Evolutionary conservation across 805 yeast species (phyloP), one percentile per base, ranked within the genome.

Genomic region (Nakazawaea pomicola): DNA sequence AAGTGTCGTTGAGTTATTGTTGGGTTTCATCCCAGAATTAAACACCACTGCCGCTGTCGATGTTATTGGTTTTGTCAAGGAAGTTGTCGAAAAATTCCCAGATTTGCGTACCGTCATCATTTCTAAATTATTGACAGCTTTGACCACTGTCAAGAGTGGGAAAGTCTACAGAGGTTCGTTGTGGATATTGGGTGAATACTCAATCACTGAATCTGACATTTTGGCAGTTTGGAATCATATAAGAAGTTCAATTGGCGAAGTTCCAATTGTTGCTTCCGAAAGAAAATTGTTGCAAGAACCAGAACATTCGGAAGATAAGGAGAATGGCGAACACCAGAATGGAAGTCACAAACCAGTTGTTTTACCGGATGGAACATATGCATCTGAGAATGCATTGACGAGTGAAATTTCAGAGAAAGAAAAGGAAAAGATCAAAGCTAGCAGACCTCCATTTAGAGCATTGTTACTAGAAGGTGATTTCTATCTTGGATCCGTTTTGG

Each of bases 361-460:
- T 45, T 72, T 93, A 49, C 96, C 99, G n/a, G 99, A 93, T 65
- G 99, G 99, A 52, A 93, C 99, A 0, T 93, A 93, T 63, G 99
- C 99, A 21, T 86, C 96, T 31, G 99, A 93, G 64, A 78, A 79
- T 48, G 93, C 95, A 0, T 64, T 82, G 43, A 83, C 83, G 12
- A 65, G 78, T 4, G 68, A 67, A 30, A 40, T 35, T 6, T 33
- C 49, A 5, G 44, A 49, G 19, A 48, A 52, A 7, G 67, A 66
- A 40, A 65, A 67, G 16, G 58, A 59, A n/a, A 46, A 46, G 16
- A 46, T 52, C 18, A 49, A 49, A 12, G 60, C 58, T 5, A 61
- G 56, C 4, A 58, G 61, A n/a, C 66, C 71, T n/a, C 87, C 95
- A 34, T 67, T 95, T 51, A 83, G 99, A 55, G 77, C 80, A 45